These are phyloP conservation scores for Solanum chilense DNA, from an alignment of 257 asterid species.

Conservation along the genomic window DNA sequence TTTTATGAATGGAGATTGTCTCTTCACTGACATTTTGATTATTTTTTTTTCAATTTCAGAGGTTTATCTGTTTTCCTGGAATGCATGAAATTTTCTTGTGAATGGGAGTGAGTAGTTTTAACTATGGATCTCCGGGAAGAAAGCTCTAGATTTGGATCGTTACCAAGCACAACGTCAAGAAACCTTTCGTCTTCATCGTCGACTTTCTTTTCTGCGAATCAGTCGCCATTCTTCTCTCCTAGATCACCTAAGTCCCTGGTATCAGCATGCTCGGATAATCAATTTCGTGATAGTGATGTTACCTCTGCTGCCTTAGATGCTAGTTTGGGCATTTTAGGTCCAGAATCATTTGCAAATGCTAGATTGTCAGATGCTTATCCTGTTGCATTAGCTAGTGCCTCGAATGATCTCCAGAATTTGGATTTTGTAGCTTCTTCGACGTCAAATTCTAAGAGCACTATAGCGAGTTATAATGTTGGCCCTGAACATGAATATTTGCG, in stretches of 20 bases:
- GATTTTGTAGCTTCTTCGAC: conserved; percentile 46
- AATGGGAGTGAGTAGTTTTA: conserved; percentile 20
- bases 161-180: conserved; percentile 58
- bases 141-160: conserved; percentile 32
- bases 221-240: conserved; percentile 92
- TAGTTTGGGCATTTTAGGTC: conserved; percentile 17
- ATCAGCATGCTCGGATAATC: conserved; percentile 7
- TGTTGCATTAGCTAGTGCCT: conserved; percentile 19
- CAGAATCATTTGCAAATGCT: conserved; percentile 23
- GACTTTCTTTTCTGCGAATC: conserved; percentile 84
- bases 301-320: conserved; percentile 21
- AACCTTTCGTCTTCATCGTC: conserved; percentile 89
- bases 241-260: conserved; percentile 29
- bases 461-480: conserved; percentile 28
- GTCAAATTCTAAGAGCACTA: conserved; percentile 32
- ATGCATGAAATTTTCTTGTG: conserved; percentile 18
- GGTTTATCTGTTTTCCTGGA: conserved; percentile 14
- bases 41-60: conserved; percentile 14
- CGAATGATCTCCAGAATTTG: conserved; percentile 28
- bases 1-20: background rate
- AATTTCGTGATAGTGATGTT: conserved; percentile 5
- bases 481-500: conserved; percentile 24
- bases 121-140: conserved; percentile 68
- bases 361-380: conserved; percentile 25
- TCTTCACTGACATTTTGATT: background rate